Conservation (phyloP, 2,329 filamentous ascomycete genomes). For the Xylariaceae sp. region DNA sequence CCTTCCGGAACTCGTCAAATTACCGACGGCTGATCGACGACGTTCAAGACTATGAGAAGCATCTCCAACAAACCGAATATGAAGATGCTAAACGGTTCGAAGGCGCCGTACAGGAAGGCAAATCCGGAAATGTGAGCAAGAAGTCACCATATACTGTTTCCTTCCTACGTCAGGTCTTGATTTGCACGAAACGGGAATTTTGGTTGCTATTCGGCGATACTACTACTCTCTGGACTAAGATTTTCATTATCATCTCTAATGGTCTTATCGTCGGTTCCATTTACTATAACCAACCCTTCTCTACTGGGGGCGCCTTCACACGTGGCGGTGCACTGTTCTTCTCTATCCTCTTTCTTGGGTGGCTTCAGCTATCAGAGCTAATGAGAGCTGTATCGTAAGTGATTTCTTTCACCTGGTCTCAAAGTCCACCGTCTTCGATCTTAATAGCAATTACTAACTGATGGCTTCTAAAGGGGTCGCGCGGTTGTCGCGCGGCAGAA, state of each 20-base stretch:
- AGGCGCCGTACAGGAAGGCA: conserved; percentile 67
- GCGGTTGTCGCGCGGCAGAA: conserved; percentile 59
- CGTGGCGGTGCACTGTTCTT: conserved; percentile 57
- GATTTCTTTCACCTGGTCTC: no score
- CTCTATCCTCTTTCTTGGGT: conserved; percentile 57
- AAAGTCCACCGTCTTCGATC: no score
- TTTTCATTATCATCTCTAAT: conserved; percentile 78
- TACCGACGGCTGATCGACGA: conserved; percentile 67
- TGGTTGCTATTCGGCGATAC: conserved; percentile 80
- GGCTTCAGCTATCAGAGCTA: conserved; percentile 78
- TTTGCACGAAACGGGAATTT: conserved; percentile 74
- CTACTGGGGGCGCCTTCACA: conserved; percentile 68
- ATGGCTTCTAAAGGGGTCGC: no score
- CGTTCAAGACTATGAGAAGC: conserved; percentile 55
- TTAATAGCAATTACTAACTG: no score
- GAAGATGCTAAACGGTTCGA: conserved; percentile 69
- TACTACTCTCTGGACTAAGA: conserved; percentile 76
- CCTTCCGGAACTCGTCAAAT: conserved; percentile 67
- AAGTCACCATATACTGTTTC: conserved; percentile 79
- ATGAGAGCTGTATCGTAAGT: conserved; percentile 77
- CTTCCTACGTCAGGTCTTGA: conserved; percentile 72
- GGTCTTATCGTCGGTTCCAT: conserved; percentile 77
- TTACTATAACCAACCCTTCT: conserved; percentile 70
- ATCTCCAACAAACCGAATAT: conserved; percentile 59
- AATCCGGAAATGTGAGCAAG: conserved; percentile 70